Evolutionary conservation across 306 rosid species (phyloP).

Genomic region (Crotalaria pallida): DNA sequence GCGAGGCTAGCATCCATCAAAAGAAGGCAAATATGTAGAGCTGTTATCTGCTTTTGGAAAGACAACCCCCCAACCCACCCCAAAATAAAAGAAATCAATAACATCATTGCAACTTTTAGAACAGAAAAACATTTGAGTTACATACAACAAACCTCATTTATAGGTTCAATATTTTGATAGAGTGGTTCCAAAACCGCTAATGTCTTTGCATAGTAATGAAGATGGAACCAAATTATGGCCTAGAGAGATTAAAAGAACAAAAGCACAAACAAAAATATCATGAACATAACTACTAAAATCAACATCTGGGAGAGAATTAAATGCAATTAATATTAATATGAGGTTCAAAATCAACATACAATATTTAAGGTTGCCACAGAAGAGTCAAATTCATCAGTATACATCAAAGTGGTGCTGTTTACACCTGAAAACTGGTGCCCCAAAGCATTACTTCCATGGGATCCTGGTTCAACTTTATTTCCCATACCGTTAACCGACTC

Average conservation of each 20-base stretch:
- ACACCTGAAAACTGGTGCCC: constrained; percentile 45
- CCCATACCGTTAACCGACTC: constrained; percentile 50
- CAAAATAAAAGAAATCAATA: constrained; percentile 20
- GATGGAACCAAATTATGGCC: constrained; percentile 95
- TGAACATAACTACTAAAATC: neutral
- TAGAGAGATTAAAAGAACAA: constrained; percentile 23
- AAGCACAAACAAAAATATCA: neutral
- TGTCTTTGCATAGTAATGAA: constrained; percentile 77
- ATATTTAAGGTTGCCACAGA: constrained; percentile 54
- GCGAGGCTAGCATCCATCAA: constrained; percentile 94
- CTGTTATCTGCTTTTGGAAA: constrained; percentile 65
- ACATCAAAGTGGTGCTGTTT: constrained; percentile 37
- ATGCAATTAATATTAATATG: neutral
- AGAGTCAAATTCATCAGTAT: constrained; percentile 80
- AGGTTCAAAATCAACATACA: constrained; percentile 36
- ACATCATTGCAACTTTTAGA: constrained; percentile 2
- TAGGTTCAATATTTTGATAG: constrained; percentile 88
- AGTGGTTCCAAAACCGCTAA: constrained; percentile 78
- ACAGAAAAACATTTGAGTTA: constrained; percentile 4
- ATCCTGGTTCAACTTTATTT: constrained; percentile 53
- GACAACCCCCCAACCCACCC: neutral
- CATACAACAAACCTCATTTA: constrained; percentile 68
- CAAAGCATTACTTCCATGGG: constrained; percentile 53
- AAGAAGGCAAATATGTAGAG: constrained; percentile 82
- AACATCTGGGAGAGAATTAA: neutral